Conservation (phyloP, 768 basidiomycete species). For the Saitozyma sp. region DNA sequence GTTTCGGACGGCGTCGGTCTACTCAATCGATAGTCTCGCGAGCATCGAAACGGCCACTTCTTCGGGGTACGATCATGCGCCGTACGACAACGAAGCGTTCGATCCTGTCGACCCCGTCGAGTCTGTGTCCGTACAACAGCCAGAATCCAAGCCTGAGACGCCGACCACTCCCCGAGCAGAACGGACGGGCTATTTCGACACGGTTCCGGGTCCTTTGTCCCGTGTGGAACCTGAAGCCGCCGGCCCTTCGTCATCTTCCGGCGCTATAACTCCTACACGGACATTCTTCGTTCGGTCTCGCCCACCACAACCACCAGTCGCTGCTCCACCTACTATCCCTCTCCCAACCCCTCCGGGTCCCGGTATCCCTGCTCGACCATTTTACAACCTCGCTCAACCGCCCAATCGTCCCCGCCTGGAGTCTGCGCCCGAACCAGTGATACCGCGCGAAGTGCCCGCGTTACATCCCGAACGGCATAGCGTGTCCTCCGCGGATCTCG, state of each 20-base stretch:
- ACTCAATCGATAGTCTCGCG: conserved; percentile 19
- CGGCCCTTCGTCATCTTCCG: no score
- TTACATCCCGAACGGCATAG: conserved; percentile 8
- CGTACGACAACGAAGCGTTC: not conserved
- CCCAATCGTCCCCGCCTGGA: conserved; percentile 7
- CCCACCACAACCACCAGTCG: conserved; percentile 1
- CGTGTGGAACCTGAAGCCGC: not conserved
- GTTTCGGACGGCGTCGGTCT: conserved; percentile 30
- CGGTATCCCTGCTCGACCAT: not conserved
- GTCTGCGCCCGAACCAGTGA: not conserved
- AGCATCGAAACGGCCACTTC: not conserved
- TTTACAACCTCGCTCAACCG: conserved; percentile 1
- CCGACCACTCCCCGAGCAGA: conserved; percentile 36
- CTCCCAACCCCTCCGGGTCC: not conserved
- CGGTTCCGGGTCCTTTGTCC: not conserved
- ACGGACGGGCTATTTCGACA: conserved; percentile 23
- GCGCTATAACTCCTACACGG: conserved; percentile 11
- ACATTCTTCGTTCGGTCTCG: conserved; percentile 10
- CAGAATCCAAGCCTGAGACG: not conserved
- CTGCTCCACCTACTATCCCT: not conserved
- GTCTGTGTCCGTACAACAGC: no score
- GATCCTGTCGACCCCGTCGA: not conserved
- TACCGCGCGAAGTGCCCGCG: conserved; percentile 1
- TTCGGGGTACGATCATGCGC: not conserved
- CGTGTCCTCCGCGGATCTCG: conserved; percentile 6